Percentiles rank a stretch among this genome's conserved stretches.
Conservation (phyloP, 192 early-diverging fungal genomes). For the Rhizophagus clarus region DNA sequence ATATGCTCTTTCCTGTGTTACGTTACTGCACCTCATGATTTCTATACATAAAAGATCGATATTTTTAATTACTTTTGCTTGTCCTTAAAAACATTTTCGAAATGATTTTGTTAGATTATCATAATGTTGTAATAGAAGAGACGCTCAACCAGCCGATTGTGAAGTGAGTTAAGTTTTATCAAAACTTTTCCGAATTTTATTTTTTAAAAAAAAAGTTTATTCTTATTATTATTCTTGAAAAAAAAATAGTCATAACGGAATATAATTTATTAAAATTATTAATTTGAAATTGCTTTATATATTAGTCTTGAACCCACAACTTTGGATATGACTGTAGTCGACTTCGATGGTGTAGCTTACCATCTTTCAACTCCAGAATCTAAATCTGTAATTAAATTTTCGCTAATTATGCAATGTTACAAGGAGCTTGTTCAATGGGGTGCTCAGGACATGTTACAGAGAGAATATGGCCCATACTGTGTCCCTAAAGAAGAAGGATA, state of each 20-base stretch:
- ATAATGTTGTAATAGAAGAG: conserved; percentile 63
- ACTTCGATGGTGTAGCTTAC: conserved; percentile 97
- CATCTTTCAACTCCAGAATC: conserved; percentile 67
- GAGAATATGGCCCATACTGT: conserved; percentile 80
- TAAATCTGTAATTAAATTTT: conserved; percentile 63
- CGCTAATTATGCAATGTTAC: conserved; percentile 85
- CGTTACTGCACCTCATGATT: too few relatives aligned
- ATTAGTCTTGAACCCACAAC: conserved; percentile 57
- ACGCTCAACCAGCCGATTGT: conserved; percentile 53
- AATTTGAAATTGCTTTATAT: neutral
- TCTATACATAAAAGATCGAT: too few relatives aligned
- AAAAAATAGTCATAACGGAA: neutral
- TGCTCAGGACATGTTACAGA: conserved; percentile 78
- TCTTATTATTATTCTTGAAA: too few relatives aligned
- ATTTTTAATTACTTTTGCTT: too few relatives aligned
- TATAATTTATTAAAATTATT: neutral
- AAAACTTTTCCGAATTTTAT: too few relatives aligned
- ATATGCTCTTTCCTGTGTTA: too few relatives aligned
- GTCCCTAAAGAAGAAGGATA: conserved; percentile 63
- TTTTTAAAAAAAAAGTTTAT: too few relatives aligned
- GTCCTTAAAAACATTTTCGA: neutral
- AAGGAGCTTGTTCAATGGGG: conserved; percentile 79
- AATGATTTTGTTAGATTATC: conserved; percentile 68
- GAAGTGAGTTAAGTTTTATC: conserved; percentile 52
- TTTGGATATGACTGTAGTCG: conserved; percentile 82